Evolutionary conservation across 2,329 filamentous ascomycete genomes (phyloP).

Genomic region (Colletotrichum plurivorum): DNA sequence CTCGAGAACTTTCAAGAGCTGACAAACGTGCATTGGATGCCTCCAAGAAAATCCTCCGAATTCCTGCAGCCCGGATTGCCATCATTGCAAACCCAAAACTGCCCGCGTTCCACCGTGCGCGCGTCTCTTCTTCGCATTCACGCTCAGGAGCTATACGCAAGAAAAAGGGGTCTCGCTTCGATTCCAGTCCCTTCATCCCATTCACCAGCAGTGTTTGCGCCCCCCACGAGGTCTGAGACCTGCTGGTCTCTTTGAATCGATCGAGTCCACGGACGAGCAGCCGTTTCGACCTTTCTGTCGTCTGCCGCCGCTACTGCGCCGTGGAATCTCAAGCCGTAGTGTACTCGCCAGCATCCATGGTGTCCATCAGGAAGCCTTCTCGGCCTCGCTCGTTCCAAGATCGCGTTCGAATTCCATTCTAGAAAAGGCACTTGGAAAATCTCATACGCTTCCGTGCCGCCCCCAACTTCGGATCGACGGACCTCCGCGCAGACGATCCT

Average conservation of each 20-base stretch:
- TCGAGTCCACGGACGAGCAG: background rate
- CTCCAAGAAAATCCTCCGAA: conserved; percentile 10
- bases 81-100: conserved; percentile 13
- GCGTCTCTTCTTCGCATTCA: conserved; percentile 1
- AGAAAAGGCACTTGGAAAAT: conserved; percentile 8
- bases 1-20: conserved; percentile 6
- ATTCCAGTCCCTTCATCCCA: conserved; percentile 13
- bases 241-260: too few species aligned
- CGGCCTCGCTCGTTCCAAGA: background rate
- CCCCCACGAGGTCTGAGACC: conserved; percentile 23
- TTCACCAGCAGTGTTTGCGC: background rate
- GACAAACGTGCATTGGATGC: conserved; percentile 20
- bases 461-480: conserved; percentile 5
- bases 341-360: background rate
- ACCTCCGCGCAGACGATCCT: conserved; percentile 17
- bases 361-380: background rate
- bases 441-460: conserved; percentile 14
- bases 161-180: conserved; percentile 26
- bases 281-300: background rate
- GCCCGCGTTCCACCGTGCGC: conserved; percentile 22
- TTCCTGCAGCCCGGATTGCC: background rate
- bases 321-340: background rate
- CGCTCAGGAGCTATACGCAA: conserved; percentile 13
- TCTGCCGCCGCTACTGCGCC: conserved; percentile 7
- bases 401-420: conserved; percentile 14